Evolutionary conservation across 495 filamentous ascomycete species (phyloP), one percentile per base, ranked within the genome.

Genomic region (Trypethelium eluteriae): DNA sequence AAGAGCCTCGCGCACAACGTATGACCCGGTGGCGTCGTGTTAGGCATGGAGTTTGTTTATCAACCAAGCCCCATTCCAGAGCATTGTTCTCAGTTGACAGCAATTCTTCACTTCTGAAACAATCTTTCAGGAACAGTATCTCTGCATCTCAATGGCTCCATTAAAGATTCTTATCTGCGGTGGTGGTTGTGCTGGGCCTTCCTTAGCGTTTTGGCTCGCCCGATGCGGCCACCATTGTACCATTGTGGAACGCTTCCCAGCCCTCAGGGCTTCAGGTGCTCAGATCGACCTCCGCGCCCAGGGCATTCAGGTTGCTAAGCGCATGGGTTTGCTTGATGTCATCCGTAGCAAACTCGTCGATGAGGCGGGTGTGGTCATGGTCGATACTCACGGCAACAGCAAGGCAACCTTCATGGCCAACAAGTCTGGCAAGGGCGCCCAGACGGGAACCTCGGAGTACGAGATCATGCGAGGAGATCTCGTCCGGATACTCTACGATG

Each of bases 391-490:
- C 2, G 74, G 74, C 1, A 67, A 65, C 56, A 41, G 38, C 14
- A 34, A 71, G 64, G 75, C 71, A 0, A 72, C 68, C 38, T 78
- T 81, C 53, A 64, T 67, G 3, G 74, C 71, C 14, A 77, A 76
- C 64, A 73, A 75, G 38, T 50, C 44, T 2, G 74, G 74, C 2
- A 66, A 75, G 41, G 73, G 75, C 11, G 10, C 64, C 53, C 71
- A 74, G 47, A 70, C 66, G 38, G 74, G 81, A 18, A 78, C 77
- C n/a, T 75, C 71, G 16, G 80, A 83, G 16, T 79, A 56, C 57
- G 81, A 82, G 70, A 80, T 83, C 61, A 79, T 83, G 77, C 69
- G 80, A 18, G 79, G 74, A 4, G 80, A 82, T 71, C 63, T 83
- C 12, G 70, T 69, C 39, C 67, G 67, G 11, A 9, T 81, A 3